Base-by-base conservation (phyloP, 306 rosid species). In the Dalbergia cultrata region DNA sequence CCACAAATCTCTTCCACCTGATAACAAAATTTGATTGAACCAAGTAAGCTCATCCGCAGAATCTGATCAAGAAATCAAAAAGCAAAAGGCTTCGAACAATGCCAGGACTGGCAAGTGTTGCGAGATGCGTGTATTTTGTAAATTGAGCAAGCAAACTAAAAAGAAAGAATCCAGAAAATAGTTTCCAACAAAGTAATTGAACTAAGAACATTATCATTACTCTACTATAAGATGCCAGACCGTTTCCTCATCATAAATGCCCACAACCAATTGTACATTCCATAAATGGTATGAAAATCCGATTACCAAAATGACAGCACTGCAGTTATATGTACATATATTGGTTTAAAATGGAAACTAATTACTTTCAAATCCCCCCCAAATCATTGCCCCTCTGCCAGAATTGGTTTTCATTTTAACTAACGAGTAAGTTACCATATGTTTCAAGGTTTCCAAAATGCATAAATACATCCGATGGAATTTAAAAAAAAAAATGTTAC, bases 1-100 rank as follows among this genome's bases (percentile, higher is more conserved):
- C 56, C 78, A 70, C 41, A 67, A 34, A 71, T 65, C 53, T 84
- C 80, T 85, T 74, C 75, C 77, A 70, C 81, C 89, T 86, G 92
- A 68, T 52, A 67, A 77, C 17, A 52, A 75, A 76, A 39, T 66
- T 54, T 11, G 22, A 75, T n/a, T 5, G 33, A 19, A 49, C 9
- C 41, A 21, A 54, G 67, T 84, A 53, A 81, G 78, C 74, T 70
- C 52, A 66, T 74, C 59, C 7, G 69, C 76, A 80, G 35, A 76
- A 76, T 69, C 78, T 57, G 41, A 76, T 43, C 66, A 49, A 26
- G 19, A 65, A 85, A 13, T 21, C 57, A 19, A 61, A 22, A 45
- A 43, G 22, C 12, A 54, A 41, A 45, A 61, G 7, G 7, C 1
- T 18, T 17, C 62, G 13, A 62, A 37, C 22, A 70, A 31, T 37